phyloP scores from a whole-genome alignment of 2,329 filamentous ascomycete genomes.

The Coniochaeta hoffmannii region DNA sequence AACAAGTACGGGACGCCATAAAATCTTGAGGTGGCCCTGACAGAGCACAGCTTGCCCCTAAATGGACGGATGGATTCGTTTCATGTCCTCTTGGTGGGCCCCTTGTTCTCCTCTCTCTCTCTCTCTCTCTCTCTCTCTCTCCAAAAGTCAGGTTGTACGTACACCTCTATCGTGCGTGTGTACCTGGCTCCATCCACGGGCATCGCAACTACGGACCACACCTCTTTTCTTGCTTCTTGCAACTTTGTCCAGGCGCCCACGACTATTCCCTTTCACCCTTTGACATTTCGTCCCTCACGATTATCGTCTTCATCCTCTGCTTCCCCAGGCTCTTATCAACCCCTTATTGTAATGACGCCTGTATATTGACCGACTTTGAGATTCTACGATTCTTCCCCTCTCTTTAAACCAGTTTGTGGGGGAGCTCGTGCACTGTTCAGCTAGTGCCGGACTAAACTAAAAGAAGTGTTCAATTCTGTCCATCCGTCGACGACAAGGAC shows the following conservation, averaged over 20 bases:
- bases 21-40: neutral
- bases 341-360: conserved; percentile 18
- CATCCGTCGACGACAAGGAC: neutral
- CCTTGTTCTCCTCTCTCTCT: neutral
- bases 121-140: neutral
- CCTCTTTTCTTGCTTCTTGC: neutral
- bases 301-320: conserved; percentile 3
- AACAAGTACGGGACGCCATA: neutral
- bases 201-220: neutral
- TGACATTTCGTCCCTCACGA: neutral
- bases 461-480: neutral
- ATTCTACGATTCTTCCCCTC: conserved; percentile 5
- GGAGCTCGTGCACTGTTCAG: neutral
- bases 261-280: neutral
- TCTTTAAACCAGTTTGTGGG: conserved; percentile 3
- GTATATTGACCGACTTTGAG: conserved; percentile 20
- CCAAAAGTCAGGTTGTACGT: too few relatives aligned
- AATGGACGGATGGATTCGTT: conserved; percentile 2
- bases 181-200: neutral
- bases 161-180: neutral
- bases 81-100: conserved; percentile 5
- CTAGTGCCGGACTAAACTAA: neutral
- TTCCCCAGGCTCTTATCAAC: conserved; percentile 15
- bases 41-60: conserved; percentile 3
- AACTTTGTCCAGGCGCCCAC: conserved; percentile 4